Evolutionary conservation across 345 rosid species (phyloP).

Genomic region (Hibiscus trionum): DNA sequence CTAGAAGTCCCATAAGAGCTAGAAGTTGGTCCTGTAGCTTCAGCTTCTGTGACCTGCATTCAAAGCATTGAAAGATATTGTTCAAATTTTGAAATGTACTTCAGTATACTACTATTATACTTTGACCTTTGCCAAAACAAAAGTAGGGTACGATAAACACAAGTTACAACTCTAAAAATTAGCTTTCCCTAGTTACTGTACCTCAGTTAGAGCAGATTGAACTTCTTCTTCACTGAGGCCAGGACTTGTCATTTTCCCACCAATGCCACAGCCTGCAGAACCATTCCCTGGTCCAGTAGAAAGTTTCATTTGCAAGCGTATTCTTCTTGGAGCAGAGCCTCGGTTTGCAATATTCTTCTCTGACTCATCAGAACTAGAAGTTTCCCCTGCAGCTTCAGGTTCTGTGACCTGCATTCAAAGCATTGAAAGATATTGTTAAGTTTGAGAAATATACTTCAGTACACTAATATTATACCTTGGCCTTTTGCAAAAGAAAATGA

Average conservation of each 20-base stretch:
- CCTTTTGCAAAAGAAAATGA: neutral
- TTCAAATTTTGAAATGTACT: neutral
- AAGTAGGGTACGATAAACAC: neutral
- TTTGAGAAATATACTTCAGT: neutral
- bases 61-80: no score
- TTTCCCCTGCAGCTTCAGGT: constrained; percentile 7
- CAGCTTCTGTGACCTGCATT: no score
- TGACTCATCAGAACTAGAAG: neutral
- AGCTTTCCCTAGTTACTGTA: constrained; percentile 7
- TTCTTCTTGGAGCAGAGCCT: constrained; percentile 63
- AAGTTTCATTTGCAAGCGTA: constrained; percentile 33
- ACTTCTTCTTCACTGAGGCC: constrained; percentile 31
- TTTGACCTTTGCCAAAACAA: no score
- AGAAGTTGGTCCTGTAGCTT: no score
- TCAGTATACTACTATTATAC: neutral
- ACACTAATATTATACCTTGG: neutral
- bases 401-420: constrained; percentile 26
- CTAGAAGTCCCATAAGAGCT: no score
- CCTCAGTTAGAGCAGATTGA: constrained; percentile 39
- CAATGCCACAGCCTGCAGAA: neutral
- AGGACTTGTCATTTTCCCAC: constrained; percentile 15
- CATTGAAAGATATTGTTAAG: constrained; percentile 1
- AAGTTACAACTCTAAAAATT: neutral
- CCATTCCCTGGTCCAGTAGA: neutral
- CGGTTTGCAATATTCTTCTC: constrained; percentile 18